These are phyloP conservation scores for Zoysia matrella DNA, from an alignment of 202 grass and related monocot species.

Conservation along the genomic window DNA sequence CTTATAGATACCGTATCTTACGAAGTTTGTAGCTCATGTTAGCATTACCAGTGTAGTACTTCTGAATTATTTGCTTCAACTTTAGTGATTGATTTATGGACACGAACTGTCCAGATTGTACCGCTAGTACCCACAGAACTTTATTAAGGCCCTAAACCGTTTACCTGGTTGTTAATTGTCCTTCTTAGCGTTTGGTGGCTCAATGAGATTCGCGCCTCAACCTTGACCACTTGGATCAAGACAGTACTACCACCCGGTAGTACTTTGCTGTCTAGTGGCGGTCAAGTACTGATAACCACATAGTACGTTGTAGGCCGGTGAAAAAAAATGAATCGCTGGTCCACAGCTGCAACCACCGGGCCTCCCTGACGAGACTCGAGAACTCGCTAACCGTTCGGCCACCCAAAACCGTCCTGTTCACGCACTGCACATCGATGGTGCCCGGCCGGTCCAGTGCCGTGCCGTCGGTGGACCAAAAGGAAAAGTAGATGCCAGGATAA, in stretches of 20 bases:
- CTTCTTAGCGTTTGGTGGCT: neutral
- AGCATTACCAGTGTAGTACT: neutral
- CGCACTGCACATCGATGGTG: neutral
- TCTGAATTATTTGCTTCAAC: neutral
- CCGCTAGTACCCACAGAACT: neutral
- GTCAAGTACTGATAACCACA: neutral
- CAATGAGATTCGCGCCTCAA: neutral
- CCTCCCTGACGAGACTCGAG: neutral
- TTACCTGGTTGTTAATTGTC: neutral
- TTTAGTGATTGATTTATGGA: slow-evolving; percentile 5
- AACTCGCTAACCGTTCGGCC: neutral
- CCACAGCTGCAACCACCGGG: neutral
- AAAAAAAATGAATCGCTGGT: neutral
- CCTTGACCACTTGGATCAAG: neutral
- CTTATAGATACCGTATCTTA: too few species aligned
- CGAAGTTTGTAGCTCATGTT: neutral
- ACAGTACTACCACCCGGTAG: neutral
- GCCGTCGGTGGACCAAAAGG: slow-evolving; percentile 41
- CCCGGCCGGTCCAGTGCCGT: neutral
- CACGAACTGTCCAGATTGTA: slow-evolving; percentile 2
- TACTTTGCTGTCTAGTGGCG: neutral
- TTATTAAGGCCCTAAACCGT: neutral
- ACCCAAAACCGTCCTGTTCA: neutral
- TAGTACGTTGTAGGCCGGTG: neutral
- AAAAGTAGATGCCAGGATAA: slow-evolving; percentile 45